Evolutionary conservation across 805 yeast species (phyloP), one percentile per base, ranked within the genome.

Genomic region (Metschnikowia aberdeeniae): DNA sequence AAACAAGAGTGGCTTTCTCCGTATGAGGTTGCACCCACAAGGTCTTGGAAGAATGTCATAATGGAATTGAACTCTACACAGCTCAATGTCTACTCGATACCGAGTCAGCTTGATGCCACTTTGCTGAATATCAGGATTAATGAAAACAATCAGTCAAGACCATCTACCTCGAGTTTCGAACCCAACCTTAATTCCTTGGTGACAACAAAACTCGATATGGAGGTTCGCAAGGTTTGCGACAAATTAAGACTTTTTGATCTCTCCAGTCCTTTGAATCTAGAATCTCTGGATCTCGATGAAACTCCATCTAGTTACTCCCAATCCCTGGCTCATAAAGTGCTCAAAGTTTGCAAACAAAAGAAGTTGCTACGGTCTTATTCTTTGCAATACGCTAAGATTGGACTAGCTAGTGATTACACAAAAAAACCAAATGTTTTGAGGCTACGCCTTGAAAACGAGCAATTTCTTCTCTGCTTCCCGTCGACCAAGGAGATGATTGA

Each of bases 41-140:
- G 96, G 50, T 74, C 78, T 9, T 90, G 98, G 98, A 76, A 73
- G 53, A 69, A 75, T 35, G 75, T 76, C 36, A 70, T 85, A 19
- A 71, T 88, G 62, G 95, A 86, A 57, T 68, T 90, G 41, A 89
- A 90, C 69, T 86, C 92, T 14, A 90, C 97, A 1, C 96, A 88
- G 65, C 67, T 90, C 30, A 86, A 86, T 62, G 68, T 90, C 44
- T 86, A 85, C 61, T 56, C 63, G 13, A 68, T 71, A 5, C 74
- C 76, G 1, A 54, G 54, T 20, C 53, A 56, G 32, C 43, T 67
- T 30, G 74, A 70, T 43, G 52, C 49, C 19, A 59, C 61, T 17
- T 36, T 67, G 6, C 34, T 63, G 38, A 40, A 52, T 10, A 38
- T 44, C 4, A 32, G 28, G 12, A 26, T 26, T 7, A 39, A 39